Evolutionary conservation across 2,329 filamentous ascomycete species (phyloP).

Genomic region (Beauveria sp.): DNA sequence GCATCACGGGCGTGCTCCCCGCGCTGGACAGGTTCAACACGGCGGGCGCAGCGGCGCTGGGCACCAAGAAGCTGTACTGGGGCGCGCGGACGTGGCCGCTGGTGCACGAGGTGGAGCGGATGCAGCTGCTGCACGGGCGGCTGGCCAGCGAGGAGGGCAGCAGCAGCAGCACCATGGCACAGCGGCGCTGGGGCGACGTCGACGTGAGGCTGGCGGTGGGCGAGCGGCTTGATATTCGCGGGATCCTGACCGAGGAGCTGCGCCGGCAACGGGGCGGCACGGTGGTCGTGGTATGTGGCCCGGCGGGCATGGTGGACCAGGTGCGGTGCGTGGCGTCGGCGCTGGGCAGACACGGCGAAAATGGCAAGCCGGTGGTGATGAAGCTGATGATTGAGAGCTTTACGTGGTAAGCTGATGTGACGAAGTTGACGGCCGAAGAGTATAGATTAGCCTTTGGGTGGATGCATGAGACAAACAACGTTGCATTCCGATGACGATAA

Average conservation of each 20-base stretch:
- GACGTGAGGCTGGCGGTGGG: constrained; percentile 23
- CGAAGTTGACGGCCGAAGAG: neutral
- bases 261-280: constrained; percentile 17
- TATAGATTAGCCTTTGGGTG: no score
- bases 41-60: constrained; percentile 14
- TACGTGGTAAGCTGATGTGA: neutral
- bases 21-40: constrained; percentile 17
- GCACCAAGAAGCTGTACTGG: constrained; percentile 24
- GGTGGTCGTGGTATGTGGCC: constrained; percentile 23
- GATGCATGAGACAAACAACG: no score
- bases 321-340: constrained; percentile 15
- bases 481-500: no score
- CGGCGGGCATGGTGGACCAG: constrained; percentile 23
- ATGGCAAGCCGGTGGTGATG: constrained; percentile 3
- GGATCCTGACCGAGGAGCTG: constrained; percentile 20
- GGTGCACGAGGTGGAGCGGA: constrained; percentile 19
- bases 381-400: constrained; percentile 12
- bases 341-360: constrained; percentile 7
- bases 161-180: neutral
- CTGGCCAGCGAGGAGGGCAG: no score
- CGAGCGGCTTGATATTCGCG: constrained; percentile 20
- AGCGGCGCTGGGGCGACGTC: constrained; percentile 19
- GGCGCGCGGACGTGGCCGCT: constrained; percentile 19
- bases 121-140: constrained; percentile 14
- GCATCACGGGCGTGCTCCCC: constrained; percentile 23